Conservation (phyloP, 2,329 filamentous ascomycete genomes). For the Verticillium isaacii region DNA sequence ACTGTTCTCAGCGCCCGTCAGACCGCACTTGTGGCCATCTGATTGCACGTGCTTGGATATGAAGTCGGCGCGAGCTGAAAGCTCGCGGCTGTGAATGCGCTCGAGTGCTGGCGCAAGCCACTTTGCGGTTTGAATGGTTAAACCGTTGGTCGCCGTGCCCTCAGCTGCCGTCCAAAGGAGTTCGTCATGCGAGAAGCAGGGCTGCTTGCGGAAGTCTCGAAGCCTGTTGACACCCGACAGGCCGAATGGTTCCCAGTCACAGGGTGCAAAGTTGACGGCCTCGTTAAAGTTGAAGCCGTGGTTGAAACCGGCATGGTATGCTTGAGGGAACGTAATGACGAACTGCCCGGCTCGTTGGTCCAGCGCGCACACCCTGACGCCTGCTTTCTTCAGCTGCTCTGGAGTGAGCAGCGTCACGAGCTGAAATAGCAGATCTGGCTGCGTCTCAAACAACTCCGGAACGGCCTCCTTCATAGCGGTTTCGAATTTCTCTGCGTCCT, state of each 20-base stretch:
- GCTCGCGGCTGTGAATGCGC: constrained; percentile 71
- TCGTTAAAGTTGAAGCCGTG: constrained; percentile 99
- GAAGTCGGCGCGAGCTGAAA: constrained; percentile 63
- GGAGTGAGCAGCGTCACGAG: constrained; percentile 94
- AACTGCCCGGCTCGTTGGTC: constrained; percentile 95
- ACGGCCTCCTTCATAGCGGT: constrained; percentile 92
- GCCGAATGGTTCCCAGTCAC: constrained; percentile 92
- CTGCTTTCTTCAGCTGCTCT: constrained; percentile 87
- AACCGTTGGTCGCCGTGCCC: constrained; percentile 58
- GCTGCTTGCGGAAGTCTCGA: constrained; percentile 82
- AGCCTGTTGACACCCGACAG: constrained; percentile 80
- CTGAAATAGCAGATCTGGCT: constrained; percentile 94
- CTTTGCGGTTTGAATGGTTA: constrained; percentile 83
- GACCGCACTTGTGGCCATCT: constrained; percentile 48
- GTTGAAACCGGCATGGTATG: constrained; percentile 97
- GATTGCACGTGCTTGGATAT: constrained; percentile 57
- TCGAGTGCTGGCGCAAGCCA: constrained; percentile 89
- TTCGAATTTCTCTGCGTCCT: constrained; percentile 92
- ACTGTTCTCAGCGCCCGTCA: constrained; percentile 41
- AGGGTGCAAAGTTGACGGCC: constrained; percentile 94
- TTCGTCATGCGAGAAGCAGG: constrained; percentile 97
- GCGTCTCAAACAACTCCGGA: constrained; percentile 92
- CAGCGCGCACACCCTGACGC: constrained; percentile 88
- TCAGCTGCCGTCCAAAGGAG: constrained; percentile 85
- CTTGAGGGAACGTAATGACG: constrained; percentile 93